phyloP scores from a whole-genome alignment of 129 eudicot species.

The Chrysanthemum seticuspe region DNA sequence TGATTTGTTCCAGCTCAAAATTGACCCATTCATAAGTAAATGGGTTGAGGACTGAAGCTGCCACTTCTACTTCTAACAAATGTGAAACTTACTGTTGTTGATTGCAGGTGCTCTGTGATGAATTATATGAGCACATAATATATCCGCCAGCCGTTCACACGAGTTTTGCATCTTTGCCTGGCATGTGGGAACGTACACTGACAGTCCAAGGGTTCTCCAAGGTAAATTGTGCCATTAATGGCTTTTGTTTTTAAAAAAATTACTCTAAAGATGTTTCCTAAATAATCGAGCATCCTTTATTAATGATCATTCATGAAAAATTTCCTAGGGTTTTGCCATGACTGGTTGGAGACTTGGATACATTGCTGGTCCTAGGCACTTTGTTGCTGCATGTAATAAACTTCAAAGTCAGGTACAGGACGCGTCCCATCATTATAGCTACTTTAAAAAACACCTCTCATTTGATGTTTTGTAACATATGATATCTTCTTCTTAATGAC shows the following conservation, averaged over 20 bases:
- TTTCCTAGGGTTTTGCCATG: constrained; percentile 90
- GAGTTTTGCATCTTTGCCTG: constrained; percentile 97
- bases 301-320: constrained; percentile 12
- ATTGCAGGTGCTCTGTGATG: constrained; percentile 80
- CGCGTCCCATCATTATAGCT: background rate
- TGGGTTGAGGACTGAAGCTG: background rate
- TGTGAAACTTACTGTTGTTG: constrained; percentile 9
- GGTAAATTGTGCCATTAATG: constrained; percentile 40
- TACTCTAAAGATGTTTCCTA: background rate
- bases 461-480: background rate
- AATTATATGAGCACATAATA: constrained; percentile 90
- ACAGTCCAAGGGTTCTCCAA: constrained; percentile 96
- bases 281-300: background rate
- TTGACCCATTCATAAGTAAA: constrained; percentile 10
- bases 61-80: constrained; percentile 9
- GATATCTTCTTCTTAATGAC: background rate
- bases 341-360: constrained; percentile 99
- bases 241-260: background rate
- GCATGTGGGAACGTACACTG: constrained; percentile 89
- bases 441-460: background rate
- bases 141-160: constrained; percentile 64
- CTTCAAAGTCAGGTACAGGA: too few relatives aligned
- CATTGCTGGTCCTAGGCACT: constrained; percentile 5
- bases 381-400: too few relatives aligned
- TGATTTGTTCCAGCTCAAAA: too few relatives aligned